Conservation (phyloP, 768 basidiomycete species). For the Calocera viscosa region DNA sequence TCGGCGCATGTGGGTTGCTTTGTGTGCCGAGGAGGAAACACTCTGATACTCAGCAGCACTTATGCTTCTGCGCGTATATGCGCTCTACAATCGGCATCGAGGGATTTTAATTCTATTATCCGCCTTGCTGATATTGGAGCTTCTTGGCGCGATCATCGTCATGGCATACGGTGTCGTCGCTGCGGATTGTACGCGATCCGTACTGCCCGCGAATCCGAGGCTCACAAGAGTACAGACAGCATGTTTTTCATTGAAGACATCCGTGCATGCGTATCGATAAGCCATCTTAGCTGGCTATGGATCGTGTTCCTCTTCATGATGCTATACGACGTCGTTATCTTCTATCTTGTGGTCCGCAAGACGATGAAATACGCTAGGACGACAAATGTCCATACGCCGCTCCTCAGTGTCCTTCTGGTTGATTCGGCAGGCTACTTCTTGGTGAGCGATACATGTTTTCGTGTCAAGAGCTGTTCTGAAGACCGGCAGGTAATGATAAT, state of each 20-base stretch:
- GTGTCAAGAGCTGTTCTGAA: background rate
- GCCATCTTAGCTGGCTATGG: background rate
- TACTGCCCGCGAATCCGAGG: background rate
- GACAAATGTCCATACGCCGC: background rate
- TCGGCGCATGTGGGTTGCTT: background rate
- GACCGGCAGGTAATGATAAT: background rate
- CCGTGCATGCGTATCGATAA: background rate
- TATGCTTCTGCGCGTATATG: background rate
- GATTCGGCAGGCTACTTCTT: background rate
- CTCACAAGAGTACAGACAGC: background rate
- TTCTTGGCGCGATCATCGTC: background rate
- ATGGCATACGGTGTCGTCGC: background rate
- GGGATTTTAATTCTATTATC: background rate
- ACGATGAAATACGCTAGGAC: background rate
- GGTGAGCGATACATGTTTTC: background rate
- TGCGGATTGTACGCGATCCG: background rate
- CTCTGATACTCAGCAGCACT: background rate
- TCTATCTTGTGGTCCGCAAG: conserved; percentile 1
- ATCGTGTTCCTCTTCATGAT: conserved; percentile 7
- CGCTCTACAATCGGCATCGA: background rate
- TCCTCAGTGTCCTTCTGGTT: background rate
- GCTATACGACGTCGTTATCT: background rate
- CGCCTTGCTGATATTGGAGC: background rate
- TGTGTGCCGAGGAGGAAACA: background rate
- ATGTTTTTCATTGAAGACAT: background rate